These are phyloP conservation scores for Plasmodium knowlesi DNA, from an alignment of 169 alveolate genomes.

Conservation along the genomic window DNA sequence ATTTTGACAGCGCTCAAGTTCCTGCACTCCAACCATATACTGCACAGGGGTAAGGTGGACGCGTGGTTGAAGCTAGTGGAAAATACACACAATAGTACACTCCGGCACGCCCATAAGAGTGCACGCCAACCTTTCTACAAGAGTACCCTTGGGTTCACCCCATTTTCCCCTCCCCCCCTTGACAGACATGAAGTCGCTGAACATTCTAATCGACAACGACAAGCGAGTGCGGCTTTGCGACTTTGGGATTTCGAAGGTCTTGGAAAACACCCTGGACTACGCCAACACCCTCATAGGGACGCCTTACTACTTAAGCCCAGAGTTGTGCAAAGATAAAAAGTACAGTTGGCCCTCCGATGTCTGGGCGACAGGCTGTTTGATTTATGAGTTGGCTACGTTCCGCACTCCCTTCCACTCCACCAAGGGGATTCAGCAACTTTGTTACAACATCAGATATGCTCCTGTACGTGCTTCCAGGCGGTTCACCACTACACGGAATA, in stretches of 20 bases:
- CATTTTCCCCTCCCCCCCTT: background rate
- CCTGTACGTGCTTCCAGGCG: constrained; percentile 75
- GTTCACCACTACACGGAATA: background rate
- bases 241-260: constrained; percentile 94
- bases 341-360: constrained; percentile 98
- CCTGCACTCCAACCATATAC: constrained; percentile 88
- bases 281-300: constrained; percentile 99
- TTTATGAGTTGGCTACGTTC: constrained; percentile 86
- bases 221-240: constrained; percentile 93
- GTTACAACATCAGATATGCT: constrained; percentile 82
- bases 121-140: too few species aligned
- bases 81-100: background rate
- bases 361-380: constrained; percentile 98
- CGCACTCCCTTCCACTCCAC: constrained; percentile 90
- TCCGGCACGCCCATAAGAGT: too few species aligned
- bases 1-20: constrained; percentile 87
- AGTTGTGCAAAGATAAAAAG: constrained; percentile 95
- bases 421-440: constrained; percentile 85
- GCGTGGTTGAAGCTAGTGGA: too few species aligned
- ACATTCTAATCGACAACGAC: constrained; percentile 90
- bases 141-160: background rate
- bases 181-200: constrained; percentile 90
- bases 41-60: constrained; percentile 89
- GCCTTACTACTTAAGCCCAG: constrained; percentile 99
- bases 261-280: constrained; percentile 93